Base-by-base conservation (phyloP, 768 basidiomycete species). In the Naganishia vishniacii region DNA sequence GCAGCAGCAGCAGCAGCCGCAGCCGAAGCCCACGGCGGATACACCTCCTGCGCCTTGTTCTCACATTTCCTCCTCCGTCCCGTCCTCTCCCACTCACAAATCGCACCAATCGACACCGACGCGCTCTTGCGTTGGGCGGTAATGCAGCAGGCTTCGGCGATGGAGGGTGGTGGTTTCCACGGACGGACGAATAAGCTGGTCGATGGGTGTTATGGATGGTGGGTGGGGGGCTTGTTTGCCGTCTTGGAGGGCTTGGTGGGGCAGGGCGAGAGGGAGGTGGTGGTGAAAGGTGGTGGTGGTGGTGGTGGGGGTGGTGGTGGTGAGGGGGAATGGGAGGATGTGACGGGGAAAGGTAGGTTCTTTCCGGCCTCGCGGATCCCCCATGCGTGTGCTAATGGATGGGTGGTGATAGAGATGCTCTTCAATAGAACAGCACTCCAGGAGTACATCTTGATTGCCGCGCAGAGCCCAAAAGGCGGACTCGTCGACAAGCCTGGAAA, bases 191-290 rank as follows among this genome's bases (percentile, higher is more conserved):
- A 98, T 75, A 99, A 99, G 76, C 83, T 99, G n/a, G 94, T 99
- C 0, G 95, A 99, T 71, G 95, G 94, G 4, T 99, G 95, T 77
- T 99, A 99, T 77, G 86, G 88, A n/a, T 99, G 95, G 95, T 99
- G 94, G 95, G 89, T 91, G 25, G 95, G 90, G 1, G 93, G 93
- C 0, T 82, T 87, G 16, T 89, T 95, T 73, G 81, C 83, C 0
- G 78, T 97, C 8, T 78, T 95, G 0, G 88, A 89, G 63, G 84
- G 83, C 31, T 45, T 75, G 60, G 53, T 68, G 13, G 59, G 63
- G 60, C n/a, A n/a, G n/a, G 51, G 68, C 12, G 44, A 59, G 34
- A 70, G 70, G 18, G 63, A 59, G 49, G 23, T 37, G 13, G 62
- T 40, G 34, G 32, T 59, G 28, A 58, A 61, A n/a, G 48, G 44